Percentiles rank a stretch among this genome's conserved stretches.
phyloP scores from a whole-genome alignment of 2,329 filamentous ascomycete genomes.

The Trichoderma atroviride region DNA sequence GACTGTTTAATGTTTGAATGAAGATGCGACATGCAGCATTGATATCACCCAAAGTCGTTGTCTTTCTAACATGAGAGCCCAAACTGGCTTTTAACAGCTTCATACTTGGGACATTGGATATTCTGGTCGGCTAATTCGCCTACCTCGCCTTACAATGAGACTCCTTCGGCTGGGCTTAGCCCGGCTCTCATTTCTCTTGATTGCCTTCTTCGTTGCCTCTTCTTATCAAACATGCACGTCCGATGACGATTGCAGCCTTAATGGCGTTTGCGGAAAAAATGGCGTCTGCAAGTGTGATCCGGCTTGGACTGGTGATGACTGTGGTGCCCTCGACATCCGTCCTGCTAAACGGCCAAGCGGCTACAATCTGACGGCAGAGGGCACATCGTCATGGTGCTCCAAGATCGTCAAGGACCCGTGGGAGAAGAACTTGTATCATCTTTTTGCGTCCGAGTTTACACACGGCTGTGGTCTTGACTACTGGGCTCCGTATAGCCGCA shows the following conservation, averaged over 20 bases:
- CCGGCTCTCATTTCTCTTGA: not conserved
- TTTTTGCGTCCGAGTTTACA: conserved; percentile 50
- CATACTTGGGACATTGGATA: not conserved
- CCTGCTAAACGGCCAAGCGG: conserved; percentile 46
- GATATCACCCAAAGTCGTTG: not conserved
- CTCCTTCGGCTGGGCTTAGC: not conserved
- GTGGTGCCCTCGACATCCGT: conserved; percentile 48
- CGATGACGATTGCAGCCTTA: conserved; percentile 39
- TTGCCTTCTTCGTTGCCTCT: not conserved
- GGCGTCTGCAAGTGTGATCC: conserved; percentile 40
- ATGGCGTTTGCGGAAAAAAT: conserved; percentile 33
- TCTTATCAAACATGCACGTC: conserved; percentile 29
- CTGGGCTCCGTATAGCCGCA: conserved; percentile 51
- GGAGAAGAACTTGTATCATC: conserved; percentile 45
- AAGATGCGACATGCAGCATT: not conserved
- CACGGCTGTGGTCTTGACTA: conserved; percentile 49
- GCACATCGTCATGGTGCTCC: conserved; percentile 53
- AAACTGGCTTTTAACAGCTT: not conserved
- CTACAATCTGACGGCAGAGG: conserved; percentile 49
- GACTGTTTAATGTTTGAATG: not conserved
- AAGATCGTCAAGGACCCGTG: conserved; percentile 48
- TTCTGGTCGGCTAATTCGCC: not conserved
- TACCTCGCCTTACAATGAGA: not conserved
- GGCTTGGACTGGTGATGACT: conserved; percentile 49
- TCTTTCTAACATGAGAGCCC: not conserved